phyloP scores from a whole-genome alignment of 306 rosid genomes.

The Hippophae rhamnoides region DNA sequence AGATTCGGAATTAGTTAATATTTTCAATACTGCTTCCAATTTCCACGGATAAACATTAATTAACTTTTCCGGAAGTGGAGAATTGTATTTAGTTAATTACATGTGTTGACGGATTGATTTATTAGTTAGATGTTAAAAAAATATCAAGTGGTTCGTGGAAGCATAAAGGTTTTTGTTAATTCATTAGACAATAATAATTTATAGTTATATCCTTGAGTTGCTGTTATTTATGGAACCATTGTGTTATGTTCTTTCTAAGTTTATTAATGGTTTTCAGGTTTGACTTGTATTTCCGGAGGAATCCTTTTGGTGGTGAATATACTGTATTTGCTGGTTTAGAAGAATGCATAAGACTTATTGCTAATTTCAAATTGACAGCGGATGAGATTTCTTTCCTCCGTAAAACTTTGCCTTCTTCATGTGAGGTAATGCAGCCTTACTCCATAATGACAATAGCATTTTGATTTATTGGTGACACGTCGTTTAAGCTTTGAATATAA shows the following conservation, averaged over 20 bases:
- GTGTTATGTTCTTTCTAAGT: constrained; percentile 3
- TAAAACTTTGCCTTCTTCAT: constrained; percentile 53
- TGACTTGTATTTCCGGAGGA: constrained; percentile 92
- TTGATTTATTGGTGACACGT: neutral
- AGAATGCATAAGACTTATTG: constrained; percentile 83
- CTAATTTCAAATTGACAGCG: constrained; percentile 71
- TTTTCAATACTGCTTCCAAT: too few relatives aligned
- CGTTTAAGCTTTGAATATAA: too few relatives aligned
- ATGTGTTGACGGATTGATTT: neutral
- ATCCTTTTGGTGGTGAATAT: constrained; percentile 96
- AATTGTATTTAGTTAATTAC: neutral
- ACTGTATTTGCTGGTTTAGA: constrained; percentile 94
- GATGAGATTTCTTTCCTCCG: constrained; percentile 70
- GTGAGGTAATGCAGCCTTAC: constrained; percentile 55
- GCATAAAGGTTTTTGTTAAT: too few relatives aligned
- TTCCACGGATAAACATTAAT: neutral
- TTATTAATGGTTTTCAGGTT: constrained; percentile 51
- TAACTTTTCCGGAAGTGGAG: neutral
- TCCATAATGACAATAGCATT: neutral
- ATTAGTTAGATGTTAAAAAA: neutral
- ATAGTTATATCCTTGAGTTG: too few relatives aligned
- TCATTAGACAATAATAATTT: too few relatives aligned
- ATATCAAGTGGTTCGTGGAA: too few relatives aligned
- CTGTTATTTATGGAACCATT: neutral
- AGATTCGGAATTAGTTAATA: too few relatives aligned